A percentile compares a stretch with the other conserved stretches of the same genome.
These are phyloP conservation scores for Apiotrichum porosum DNA, from an alignment of 1,284 basidiomycete species.

Conservation along the genomic window DNA sequence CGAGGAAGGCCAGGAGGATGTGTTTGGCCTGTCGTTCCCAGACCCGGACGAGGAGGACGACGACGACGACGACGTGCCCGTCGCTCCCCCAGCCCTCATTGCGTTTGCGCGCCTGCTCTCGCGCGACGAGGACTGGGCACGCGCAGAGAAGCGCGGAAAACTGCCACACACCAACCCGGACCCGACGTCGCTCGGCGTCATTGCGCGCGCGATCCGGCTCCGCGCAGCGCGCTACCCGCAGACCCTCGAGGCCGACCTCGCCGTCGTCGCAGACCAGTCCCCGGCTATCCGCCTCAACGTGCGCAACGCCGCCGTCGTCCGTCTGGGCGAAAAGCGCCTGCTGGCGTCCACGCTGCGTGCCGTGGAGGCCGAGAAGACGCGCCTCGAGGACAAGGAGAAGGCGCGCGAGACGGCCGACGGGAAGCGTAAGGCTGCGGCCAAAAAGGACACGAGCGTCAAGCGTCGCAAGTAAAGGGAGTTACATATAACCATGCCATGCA, in stretches of 20 bases:
- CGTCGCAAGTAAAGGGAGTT: constrained; percentile 3
- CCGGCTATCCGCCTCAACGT: constrained; percentile 10
- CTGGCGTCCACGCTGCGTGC: constrained; percentile 20
- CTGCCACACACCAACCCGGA: constrained; percentile 69
- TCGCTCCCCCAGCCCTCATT: constrained; percentile 61
- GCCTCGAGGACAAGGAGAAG: background rate
- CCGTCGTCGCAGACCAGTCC: constrained; percentile 17
- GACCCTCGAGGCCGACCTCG: constrained; percentile 35
- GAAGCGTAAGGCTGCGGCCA: constrained; percentile 7
- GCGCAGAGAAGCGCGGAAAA: constrained; percentile 62
- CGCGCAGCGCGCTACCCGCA: constrained; percentile 5
- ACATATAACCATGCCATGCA: background rate
- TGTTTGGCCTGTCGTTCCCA: constrained; percentile 59
- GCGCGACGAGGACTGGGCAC: constrained; percentile 62
- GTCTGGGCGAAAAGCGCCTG: constrained; percentile 50
- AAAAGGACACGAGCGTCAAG: constrained; percentile 1
- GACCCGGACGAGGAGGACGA: background rate
- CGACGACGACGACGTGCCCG: constrained; percentile 27
- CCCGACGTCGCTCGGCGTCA: constrained; percentile 40
- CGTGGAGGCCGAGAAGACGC: background rate
- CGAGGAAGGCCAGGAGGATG: constrained; percentile 81
- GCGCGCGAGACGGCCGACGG: background rate
- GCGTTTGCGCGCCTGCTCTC: constrained; percentile 68
- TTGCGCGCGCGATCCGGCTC: constrained; percentile 52
- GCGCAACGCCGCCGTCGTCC: constrained; percentile 46